A percentile compares a stretch with the other conserved stretches of the same genome.
Evolutionary conservation across 208 protist genomes (phyloP).

Genomic region (Wallacemonas collosoma): DNA sequence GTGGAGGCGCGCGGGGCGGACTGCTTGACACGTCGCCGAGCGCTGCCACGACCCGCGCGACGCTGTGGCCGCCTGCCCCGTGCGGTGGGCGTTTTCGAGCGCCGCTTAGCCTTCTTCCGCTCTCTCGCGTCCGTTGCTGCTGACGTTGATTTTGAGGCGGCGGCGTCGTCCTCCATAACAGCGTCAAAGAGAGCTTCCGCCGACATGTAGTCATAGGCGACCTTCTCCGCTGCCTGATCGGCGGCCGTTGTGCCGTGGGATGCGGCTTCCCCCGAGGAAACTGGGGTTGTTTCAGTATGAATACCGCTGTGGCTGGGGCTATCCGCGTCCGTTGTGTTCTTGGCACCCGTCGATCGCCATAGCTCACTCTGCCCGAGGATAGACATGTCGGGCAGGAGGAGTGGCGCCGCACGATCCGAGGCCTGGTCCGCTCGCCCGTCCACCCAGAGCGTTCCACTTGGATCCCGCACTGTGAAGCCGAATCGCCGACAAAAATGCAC

Average conservation of each 20-base stretch:
- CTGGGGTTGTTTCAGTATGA: too few relatives aligned
- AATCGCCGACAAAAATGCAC: slow-evolving; percentile 74
- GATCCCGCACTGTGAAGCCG: slow-evolving; percentile 71
- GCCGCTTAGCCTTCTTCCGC: too few relatives aligned
- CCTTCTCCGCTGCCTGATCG: too few relatives aligned
- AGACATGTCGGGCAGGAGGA: slow-evolving; percentile 37
- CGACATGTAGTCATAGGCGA: slow-evolving; percentile 7
- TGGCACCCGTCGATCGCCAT: too few relatives aligned
- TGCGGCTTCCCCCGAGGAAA: too few relatives aligned
- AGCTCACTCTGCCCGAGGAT: slow-evolving; percentile 45
- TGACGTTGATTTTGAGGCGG: not conserved
- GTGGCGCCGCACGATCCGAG: slow-evolving; percentile 17
- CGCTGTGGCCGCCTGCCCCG: too few relatives aligned
- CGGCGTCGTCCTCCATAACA: slow-evolving; percentile 13
- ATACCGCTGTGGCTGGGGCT: too few relatives aligned
- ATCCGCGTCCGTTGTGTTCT: too few relatives aligned
- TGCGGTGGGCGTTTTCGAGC: too few relatives aligned
- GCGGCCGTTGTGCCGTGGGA: too few relatives aligned
- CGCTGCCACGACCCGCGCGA: not conserved
- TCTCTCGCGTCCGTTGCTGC: too few relatives aligned
- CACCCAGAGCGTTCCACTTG: slow-evolving; percentile 76
- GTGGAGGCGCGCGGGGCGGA: not conserved
- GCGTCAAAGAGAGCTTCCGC: slow-evolving; percentile 29
- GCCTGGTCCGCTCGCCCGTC: slow-evolving; percentile 31
- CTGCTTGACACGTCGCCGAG: not conserved